These are phyloP conservation scores for Pseudogymnoascus sp. DNA, from an alignment of 2,329 filamentous ascomycete genomes.

Conservation along the genomic window DNA sequence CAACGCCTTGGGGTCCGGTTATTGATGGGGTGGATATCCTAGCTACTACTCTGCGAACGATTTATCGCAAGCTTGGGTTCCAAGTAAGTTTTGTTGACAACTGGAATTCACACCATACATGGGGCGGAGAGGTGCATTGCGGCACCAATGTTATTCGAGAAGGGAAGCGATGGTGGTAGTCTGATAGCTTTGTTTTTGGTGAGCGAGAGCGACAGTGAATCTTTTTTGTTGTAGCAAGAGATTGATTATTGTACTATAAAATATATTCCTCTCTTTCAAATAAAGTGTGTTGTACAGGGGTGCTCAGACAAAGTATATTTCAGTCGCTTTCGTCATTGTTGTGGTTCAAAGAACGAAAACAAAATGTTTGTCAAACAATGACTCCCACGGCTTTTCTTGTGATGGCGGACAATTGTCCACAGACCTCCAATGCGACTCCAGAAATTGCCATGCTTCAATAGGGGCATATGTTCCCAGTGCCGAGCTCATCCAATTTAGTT, in stretches of 20 bases:
- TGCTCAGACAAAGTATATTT: not conserved
- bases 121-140: conserved; percentile 21
- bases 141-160: conserved; percentile 14
- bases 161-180: not conserved
- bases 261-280: not conserved
- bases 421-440: not conserved
- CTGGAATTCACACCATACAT: conserved; percentile 19
- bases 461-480: not conserved
- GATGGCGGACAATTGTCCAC: not conserved
- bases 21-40: conserved; percentile 18
- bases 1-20: conserved; percentile 19
- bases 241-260: not conserved
- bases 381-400: not conserved
- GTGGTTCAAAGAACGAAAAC: not conserved
- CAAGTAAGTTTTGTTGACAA: conserved; percentile 18
- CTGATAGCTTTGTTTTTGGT: not conserved
- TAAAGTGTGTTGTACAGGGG: not conserved
- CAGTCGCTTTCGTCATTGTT: not conserved
- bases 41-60: conserved; percentile 8
- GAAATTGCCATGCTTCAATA: not conserved
- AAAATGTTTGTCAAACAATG: not conserved
- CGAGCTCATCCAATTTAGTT: not conserved
- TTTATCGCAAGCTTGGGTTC: conserved; percentile 15
- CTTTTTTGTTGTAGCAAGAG: not conserved
- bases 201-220: not conserved